A percentile compares a stretch with the other conserved stretches of the same genome.
These are phyloP conservation scores for Tephrocybe sp. DNA, from an alignment of 768 basidiomycete genomes.

Conservation along the genomic window DNA sequence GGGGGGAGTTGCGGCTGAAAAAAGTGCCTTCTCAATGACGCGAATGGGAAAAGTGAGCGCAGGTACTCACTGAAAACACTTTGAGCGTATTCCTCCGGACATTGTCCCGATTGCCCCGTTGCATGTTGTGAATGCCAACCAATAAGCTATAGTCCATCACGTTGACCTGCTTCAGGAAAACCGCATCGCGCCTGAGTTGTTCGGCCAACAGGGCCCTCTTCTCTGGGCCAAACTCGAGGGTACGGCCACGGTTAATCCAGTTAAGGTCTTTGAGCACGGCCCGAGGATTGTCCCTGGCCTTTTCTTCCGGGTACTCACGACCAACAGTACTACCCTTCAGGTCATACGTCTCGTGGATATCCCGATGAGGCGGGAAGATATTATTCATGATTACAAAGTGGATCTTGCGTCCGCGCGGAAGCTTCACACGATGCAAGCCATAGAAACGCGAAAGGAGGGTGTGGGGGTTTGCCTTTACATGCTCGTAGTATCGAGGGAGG, in stretches of 20 bases:
- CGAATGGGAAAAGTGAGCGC: neutral
- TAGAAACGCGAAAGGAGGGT: constrained; percentile 94
- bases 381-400: constrained; percentile 99
- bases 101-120: constrained; percentile 88
- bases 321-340: constrained; percentile 95
- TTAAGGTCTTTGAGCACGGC: constrained; percentile 96
- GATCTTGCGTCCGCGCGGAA: constrained; percentile 91
- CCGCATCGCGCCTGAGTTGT: constrained; percentile 84
- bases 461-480: constrained; percentile 89
- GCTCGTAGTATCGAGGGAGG: constrained; percentile 78
- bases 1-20: constrained; percentile 68
- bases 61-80: constrained; percentile 78
- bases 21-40: constrained; percentile 3
- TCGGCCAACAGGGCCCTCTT: constrained; percentile 89
- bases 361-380: constrained; percentile 94
- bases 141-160: constrained; percentile 98
- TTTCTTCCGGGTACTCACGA: constrained; percentile 82
- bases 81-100: constrained; percentile 86
- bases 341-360: constrained; percentile 97
- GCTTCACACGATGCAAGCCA: constrained; percentile 95
- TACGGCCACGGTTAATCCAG: constrained; percentile 82
- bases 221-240: constrained; percentile 91
- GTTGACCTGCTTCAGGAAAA: constrained; percentile 73
- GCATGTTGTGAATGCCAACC: constrained; percentile 91
- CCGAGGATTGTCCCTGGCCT: constrained; percentile 71